Base-by-base conservation (phyloP, 2,329 filamentous ascomycete genomes). In the Chrysoporthe cubensis region DNA sequence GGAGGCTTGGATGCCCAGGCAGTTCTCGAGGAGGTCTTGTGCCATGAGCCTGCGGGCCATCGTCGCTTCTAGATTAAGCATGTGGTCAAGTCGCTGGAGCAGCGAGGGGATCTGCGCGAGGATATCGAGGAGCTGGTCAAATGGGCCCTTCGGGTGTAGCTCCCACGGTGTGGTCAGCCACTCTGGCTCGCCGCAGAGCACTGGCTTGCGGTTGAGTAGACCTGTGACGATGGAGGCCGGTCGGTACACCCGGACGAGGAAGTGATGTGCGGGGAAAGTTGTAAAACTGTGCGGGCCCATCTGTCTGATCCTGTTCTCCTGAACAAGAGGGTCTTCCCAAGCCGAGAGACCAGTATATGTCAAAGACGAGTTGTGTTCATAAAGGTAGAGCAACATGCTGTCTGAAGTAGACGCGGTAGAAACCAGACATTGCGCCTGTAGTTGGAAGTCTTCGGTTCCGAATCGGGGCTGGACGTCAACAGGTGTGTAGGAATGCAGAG, bases 211-310 rank as follows among this genome's bases (percentile, higher is more conserved):
- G 71, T 80, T 83, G 16, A 88, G 74, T 21, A 88, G 75, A 32
- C 86, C 82, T 13, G 82, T 76, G 57, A 79, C 78, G 56, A 83
- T 79, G 58, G 82, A 83, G 60, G 78, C 81, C 16, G 83, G 84
- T 34, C 86, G 82, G 71, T 84, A 88, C 5, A 88, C 80, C 13
- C 85, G 80, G 34, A 82, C 81, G 66, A 88, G 88, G 73, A 86
- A 87, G 72, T 88, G 85, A 67, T 88, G 86, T 13, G 83, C 79
- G 1, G 86, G 86, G 64, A 88, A 88, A 0, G 75, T 75, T 48
- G 78, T 78, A 69, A 86, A 88, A 54, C 77, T 74, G 3, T 76
- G 75, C 0, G 86, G 83, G 0, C 85, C 85, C 21, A 78, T 74
- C 34, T 77, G 78, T 59, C 78, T 78, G 62, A 86, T 75, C 11